Evolutionary conservation across 495 filamentous ascomycete genomes (phyloP), one percentile per base, ranked within the genome.

Genomic region (Lentithecium fluviatile): DNA sequence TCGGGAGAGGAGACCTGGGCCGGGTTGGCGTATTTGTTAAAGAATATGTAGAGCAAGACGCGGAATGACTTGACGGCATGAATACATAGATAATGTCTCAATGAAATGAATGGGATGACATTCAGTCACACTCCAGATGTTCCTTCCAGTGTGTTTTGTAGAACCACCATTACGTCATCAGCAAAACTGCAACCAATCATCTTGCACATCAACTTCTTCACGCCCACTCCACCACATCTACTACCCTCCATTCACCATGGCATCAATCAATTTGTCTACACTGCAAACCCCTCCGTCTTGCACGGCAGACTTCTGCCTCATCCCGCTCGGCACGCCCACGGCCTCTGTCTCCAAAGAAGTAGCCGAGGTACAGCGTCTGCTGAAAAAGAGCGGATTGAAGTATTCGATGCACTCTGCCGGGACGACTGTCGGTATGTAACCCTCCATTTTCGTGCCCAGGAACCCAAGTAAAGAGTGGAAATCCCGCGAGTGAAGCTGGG

Each of bases 351-450:
- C 90, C 0, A 79, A 85, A 48, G 88, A 97, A 73, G 83, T 98
- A 32, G 92, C 94, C 40, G 84, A 87, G 40, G 91, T 98, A 43
- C 93, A 97, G 71, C 80, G 85, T n/a, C 78, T 98, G 17, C 80
- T 98, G 65, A 82, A 86, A 68, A 82, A 80, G 51, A 91, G 86
- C 58, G 90, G 89, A 7, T 68, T 97, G 64, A 85, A 80, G 45
- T 93, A 91, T 69, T 82, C 81, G 49, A 93, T 97, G 91, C 93
- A 96, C 71, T 91, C 88, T 2, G 89, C 89, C 6, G 93, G 93
- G 17, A 97, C 92, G 0, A 96, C 93, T 0, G 82, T 97, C 37
- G 92, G 91, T 95, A 76, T 45, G 84, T 81, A n/a, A 55, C 23
- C 23, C 25, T 32, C 7, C 17, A 24, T 45, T 43, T 55, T 42